Evolutionary conservation across 2,329 filamentous ascomycete genomes (phyloP).

Genomic region (Diaporthe sp.): DNA sequence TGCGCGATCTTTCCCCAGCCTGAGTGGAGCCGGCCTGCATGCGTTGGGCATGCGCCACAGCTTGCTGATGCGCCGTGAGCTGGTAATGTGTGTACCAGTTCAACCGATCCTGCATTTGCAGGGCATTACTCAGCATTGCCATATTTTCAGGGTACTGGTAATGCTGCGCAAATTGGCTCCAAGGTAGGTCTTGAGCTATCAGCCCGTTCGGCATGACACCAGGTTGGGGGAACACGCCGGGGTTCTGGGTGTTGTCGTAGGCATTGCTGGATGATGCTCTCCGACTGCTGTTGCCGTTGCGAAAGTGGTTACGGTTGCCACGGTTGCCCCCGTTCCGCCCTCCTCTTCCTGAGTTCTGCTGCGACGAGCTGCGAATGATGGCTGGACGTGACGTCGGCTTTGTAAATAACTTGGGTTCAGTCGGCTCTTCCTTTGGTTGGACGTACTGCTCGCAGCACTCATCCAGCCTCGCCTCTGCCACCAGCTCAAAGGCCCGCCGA

Average conservation of each 20-base stretch:
- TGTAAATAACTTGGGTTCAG: slow-evolving; percentile 58
- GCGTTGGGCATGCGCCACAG: slow-evolving; percentile 55
- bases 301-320: slow-evolving; percentile 58
- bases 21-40: slow-evolving; percentile 51
- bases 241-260: slow-evolving; percentile 60
- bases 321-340: slow-evolving; percentile 58
- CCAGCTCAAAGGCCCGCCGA: slow-evolving; percentile 84
- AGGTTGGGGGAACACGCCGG: slow-evolving; percentile 49
- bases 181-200: slow-evolving; percentile 40
- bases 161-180: slow-evolving; percentile 44
- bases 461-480: slow-evolving; percentile 81
- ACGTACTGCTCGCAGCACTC: slow-evolving; percentile 90
- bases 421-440: slow-evolving; percentile 84
- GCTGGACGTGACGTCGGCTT: slow-evolving; percentile 68
- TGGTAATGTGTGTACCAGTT: slow-evolving; percentile 60
- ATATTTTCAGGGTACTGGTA: slow-evolving; percentile 33
- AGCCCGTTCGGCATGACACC: slow-evolving; percentile 42
- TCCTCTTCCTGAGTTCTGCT: slow-evolving; percentile 62
- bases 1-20: slow-evolving; percentile 63
- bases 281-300: slow-evolving; percentile 58
- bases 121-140: slow-evolving; percentile 35
- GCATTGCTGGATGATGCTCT: slow-evolving; percentile 64
- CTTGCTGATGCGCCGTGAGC: slow-evolving; percentile 55
- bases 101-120: slow-evolving; percentile 58
- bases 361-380: slow-evolving; percentile 70